Conservation (phyloP, 2,329 filamentous ascomycete species). For the Epichloe amarillans region DNA sequence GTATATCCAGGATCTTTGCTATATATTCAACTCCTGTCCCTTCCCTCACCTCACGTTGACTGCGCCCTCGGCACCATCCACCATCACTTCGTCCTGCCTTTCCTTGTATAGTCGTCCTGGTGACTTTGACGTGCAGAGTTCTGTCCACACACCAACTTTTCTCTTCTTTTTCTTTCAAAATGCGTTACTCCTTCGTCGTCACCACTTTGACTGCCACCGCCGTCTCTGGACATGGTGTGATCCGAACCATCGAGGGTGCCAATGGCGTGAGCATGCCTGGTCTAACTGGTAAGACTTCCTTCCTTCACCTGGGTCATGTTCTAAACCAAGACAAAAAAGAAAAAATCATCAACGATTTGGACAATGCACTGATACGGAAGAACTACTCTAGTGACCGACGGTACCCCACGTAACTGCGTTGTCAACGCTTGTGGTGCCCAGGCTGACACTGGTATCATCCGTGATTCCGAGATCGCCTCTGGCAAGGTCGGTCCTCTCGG, state of each 20-base stretch:
- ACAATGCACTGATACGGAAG: not conserved
- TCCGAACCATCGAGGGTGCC: not conserved
- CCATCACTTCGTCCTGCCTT: not conserved
- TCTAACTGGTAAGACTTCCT: conserved; percentile 9
- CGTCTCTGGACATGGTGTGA: conserved; percentile 3
- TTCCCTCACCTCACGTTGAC: not conserved
- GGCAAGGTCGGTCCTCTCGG: conserved; percentile 4
- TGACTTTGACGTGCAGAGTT: not conserved
- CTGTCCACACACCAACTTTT: no score
- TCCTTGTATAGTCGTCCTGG: conserved; percentile 2
- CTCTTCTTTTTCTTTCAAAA: conserved; percentile 8
- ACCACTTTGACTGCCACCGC: conserved; percentile 17
- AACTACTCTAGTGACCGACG: conserved; percentile 1
- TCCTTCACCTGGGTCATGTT: no score
- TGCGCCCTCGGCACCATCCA: not conserved
- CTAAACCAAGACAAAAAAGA: not conserved
- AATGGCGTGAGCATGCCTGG: conserved; percentile 4
- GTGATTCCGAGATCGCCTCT: conserved; percentile 2
- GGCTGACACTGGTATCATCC: conserved; percentile 5
- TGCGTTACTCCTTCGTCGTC: conserved; percentile 16
- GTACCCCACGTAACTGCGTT: conserved; percentile 5
- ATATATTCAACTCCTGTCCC: not conserved
- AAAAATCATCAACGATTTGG: no score
- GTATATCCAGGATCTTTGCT: not conserved
- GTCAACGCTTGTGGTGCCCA: conserved; percentile 5